These are phyloP conservation scores for Stenogyne calaminthoides DNA, from an alignment of 305 asterid genomes.

Conservation along the genomic window DNA sequence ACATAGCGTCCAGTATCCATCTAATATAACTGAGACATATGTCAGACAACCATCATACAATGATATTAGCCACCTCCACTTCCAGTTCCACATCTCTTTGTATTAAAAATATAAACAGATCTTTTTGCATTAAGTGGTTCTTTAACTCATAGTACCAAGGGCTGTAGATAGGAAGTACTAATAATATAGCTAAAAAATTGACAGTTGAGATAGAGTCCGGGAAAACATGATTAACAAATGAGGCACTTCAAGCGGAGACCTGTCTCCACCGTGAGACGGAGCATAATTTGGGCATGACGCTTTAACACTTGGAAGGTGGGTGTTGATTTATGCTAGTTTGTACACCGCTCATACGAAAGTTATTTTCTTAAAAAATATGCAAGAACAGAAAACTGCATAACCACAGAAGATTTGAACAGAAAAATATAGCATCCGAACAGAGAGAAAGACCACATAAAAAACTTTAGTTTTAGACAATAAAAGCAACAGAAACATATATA, in stretches of 20 bases:
- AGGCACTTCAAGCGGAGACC: too few species aligned
- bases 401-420: constrained; percentile 13
- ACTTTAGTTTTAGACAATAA: constrained; percentile 5
- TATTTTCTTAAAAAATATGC: background rate
- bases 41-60: background rate
- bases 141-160: background rate
- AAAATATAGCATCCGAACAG: background rate
- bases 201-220: background rate
- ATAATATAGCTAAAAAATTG: background rate
- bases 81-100: background rate
- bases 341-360: too few species aligned
- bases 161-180: background rate
- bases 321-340: too few species aligned
- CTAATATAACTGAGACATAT: background rate
- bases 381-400: background rate
- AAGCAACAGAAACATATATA: constrained; percentile 19
- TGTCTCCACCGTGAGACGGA: too few species aligned
- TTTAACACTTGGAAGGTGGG: too few species aligned
- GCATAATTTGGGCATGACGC: too few species aligned
- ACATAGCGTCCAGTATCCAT: background rate
- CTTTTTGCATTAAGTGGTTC: background rate
- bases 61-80: background rate
- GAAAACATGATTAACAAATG: background rate
- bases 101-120: background rate
- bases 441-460: background rate